Base-by-base conservation (phyloP, 2,329 filamentous ascomycete species). In the Dactylonectria macrodidyma region DNA sequence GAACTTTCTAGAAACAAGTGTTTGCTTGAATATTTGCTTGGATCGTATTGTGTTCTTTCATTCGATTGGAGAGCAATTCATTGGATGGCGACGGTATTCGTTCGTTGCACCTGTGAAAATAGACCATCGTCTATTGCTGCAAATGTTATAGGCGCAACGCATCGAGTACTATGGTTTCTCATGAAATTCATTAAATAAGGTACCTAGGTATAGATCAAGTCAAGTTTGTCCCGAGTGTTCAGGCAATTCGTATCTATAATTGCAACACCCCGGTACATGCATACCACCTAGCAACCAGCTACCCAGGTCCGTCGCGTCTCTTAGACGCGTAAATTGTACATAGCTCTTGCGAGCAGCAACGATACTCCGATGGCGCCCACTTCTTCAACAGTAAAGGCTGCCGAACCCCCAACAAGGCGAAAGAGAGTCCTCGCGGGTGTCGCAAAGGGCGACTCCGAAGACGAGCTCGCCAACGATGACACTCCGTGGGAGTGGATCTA, bases 401-500 rank as follows among this genome's bases (percentile, higher is more conserved):
- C 68, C 10, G 71, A 74, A 66, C 57, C 77, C 16, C 66, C 61
- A 8, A 54, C 59, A 26, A 70, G 75, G 24, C 69, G 60, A 6
- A 74, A 71, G 34, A 69, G 73, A 51, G 52, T 51, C 3, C 63
- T 69, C 10, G 69, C 89, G 80, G 92, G 91, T 34, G 85, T 95
- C 11, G 82, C 85, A 7, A 87, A 92, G 75, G 93, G 96, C 68
- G 92, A 97, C 78, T 97, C 94, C 0, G 95, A 97, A 79, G 95
- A 97, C 80, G 95, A 97, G 79, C 88, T 97, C 26, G 92, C 90
- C 33, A 85, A 88, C 41, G 90, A 93, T 57, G 92, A 94, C 75
- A 83, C 87, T 52, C 89, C 91, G 0, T 96, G 93, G 93, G 88
- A 94, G 82, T 95, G 93, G 92, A 88, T 95, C 51, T 95, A 95